Evolutionary conservation across 164 flowering plant genomes (phyloP).

Genomic region (Aristolochia contorta): DNA sequence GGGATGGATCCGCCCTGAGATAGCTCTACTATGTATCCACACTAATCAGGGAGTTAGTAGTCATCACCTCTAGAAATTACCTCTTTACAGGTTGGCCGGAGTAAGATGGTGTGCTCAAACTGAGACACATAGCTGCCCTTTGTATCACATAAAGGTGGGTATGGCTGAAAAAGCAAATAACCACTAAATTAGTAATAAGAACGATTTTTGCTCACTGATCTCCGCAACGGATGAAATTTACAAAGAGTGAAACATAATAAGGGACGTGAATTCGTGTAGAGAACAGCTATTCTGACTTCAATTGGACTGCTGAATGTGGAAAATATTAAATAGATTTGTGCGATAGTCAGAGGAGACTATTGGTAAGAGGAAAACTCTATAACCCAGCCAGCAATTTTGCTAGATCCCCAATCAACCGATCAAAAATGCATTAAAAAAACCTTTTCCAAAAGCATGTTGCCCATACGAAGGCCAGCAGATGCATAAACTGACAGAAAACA

Average conservation of each 20-base stretch:
- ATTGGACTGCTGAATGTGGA: too few relatives aligned
- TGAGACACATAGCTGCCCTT: slow-evolving; percentile 95
- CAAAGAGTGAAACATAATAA: neutral
- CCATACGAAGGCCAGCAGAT: too few relatives aligned
- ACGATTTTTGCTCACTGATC: neutral
- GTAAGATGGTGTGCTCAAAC: slow-evolving; percentile 89
- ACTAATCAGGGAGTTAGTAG: slow-evolving; percentile 25
- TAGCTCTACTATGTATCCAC: neutral
- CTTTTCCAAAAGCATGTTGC: too few relatives aligned
- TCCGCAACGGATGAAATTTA: neutral
- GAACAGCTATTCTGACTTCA: too few relatives aligned
- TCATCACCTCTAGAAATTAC: slow-evolving; percentile 91
- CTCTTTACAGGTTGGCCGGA: slow-evolving; percentile 97
- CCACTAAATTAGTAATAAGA: neutral
- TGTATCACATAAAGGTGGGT: slow-evolving; percentile 81
- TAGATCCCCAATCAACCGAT: too few relatives aligned
- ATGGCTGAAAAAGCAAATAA: slow-evolving; percentile 40
- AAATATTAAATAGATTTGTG: too few relatives aligned
- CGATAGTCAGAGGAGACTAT: too few relatives aligned
- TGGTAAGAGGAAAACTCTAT: too few relatives aligned
- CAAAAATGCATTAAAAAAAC: too few relatives aligned
- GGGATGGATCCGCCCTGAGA: neutral
- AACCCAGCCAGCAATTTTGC: too few relatives aligned
- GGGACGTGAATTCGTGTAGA: neutral
- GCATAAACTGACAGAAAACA: neutral